Evolutionary conservation across 768 basidiomycete species (phyloP), one percentile per base, ranked within the genome.

Genomic region (Mycena kentingensis): DNA sequence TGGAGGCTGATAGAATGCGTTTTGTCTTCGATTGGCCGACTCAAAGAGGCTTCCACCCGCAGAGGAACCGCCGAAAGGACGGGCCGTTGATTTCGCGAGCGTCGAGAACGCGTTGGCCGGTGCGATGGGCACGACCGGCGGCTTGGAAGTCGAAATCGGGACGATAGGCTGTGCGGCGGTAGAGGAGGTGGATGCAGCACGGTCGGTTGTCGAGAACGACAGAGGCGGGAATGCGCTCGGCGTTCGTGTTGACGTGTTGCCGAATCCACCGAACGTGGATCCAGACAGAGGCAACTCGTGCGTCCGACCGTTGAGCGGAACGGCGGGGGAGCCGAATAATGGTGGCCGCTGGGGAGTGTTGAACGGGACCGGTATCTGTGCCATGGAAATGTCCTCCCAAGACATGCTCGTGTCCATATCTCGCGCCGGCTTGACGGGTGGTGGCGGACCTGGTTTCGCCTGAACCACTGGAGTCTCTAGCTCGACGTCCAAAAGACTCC

Each of bases 1-100:
- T 3, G 81, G 77, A 0, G 83, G 85, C 31, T 77, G 73, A 62
- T 82, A 88, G 63, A 89, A 89, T 4, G 87, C 87, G 56, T 88
- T 89, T 21, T 73, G 75, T 8, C 77, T 74, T 27, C 71, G 73
- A 44, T 77, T 77, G 1, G 86, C 84, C 2, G 77, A 75, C 39
- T 52, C 58, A n/a, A 60, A 60, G 27, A 55, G 41, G 21, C 42
- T 47, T 18, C 31, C 16, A 16, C 37, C 29, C 16, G 48, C 28
- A 6, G 75, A 73, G 49, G 84, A 81, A 2, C 74, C 52, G 13
- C 65, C 64, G 48, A 66, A 29, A 53, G 57, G 44, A 27, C 63
- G 44, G 26, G 28, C 58, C 24, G 56, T 35, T 12, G 57, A 51
- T 18, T 57, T 50, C 15, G 55, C 31, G 24, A 67, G 57, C 43